These are phyloP conservation scores for Moelleriella libera DNA, from an alignment of 2,329 filamentous ascomycete genomes.

Conservation along the genomic window DNA sequence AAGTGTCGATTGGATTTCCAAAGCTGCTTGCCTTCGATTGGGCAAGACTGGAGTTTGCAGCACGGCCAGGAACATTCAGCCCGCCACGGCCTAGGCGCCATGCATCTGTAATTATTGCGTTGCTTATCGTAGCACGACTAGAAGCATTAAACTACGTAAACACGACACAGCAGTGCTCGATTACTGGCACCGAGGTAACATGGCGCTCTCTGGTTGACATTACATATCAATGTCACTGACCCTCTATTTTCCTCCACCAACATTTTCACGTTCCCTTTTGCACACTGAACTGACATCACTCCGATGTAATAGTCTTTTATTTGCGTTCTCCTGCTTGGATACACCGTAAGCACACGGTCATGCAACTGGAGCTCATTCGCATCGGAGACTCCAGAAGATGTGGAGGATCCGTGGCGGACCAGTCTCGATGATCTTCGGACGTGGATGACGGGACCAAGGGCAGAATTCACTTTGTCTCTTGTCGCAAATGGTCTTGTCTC, in stretches of 20 bases:
- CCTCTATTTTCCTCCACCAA: not conserved
- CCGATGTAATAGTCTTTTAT: constrained; percentile 26
- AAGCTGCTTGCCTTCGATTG: constrained; percentile 8
- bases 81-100: constrained; percentile 32
- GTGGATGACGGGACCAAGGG: constrained; percentile 30
- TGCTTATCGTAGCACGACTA: constrained; percentile 30
- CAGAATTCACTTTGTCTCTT: constrained; percentile 19
- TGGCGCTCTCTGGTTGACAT: not conserved
- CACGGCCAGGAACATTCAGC: constrained; percentile 18
- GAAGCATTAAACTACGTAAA: constrained; percentile 32
- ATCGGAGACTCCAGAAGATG: constrained; percentile 13
- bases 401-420: constrained; percentile 33
- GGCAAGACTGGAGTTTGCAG: constrained; percentile 10
- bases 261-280: not conserved
- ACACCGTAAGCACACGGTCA: constrained; percentile 26
- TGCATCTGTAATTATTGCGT: constrained; percentile 27
- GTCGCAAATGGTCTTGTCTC: constrained; percentile 23
- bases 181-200: constrained; percentile 31
- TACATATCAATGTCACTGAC: not conserved
- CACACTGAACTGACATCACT: not conserved
- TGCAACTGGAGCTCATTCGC: constrained; percentile 11
- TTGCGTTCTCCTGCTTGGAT: constrained; percentile 26
- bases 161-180: constrained; percentile 34
- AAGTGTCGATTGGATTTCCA: constrained; percentile 14
- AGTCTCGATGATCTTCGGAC: constrained; percentile 30